phyloP scores from a whole-genome alignment of 1,139 yeast species.

The Suhomyces coccinellae region DNA sequence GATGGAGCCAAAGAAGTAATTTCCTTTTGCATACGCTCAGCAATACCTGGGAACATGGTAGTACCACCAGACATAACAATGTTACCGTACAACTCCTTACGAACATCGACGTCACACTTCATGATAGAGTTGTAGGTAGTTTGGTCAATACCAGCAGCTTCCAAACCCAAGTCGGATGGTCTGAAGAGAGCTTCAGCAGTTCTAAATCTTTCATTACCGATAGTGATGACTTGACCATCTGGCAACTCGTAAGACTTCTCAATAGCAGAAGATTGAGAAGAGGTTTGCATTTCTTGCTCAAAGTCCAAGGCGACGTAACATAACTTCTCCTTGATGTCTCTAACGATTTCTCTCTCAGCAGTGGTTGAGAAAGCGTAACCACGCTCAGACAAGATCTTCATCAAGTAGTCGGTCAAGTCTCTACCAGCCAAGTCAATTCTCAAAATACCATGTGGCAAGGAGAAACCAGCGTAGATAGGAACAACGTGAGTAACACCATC shows the following conservation, averaged over 20 bases:
- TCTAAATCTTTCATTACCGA: constrained; percentile 99
- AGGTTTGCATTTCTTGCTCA: constrained; percentile 98
- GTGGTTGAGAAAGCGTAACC: constrained; percentile 98
- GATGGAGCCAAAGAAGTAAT: constrained; percentile 99
- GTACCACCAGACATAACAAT: constrained; percentile 99
- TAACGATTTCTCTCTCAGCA: constrained; percentile 99
- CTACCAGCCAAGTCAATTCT: constrained; percentile 99
- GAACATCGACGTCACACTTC: constrained; percentile 99
- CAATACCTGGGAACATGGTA: constrained; percentile 99
- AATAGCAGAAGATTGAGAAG: constrained; percentile 96
- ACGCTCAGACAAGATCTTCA: constrained; percentile 98
- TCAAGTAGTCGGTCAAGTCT: constrained; percentile 97
- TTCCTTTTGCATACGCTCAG: constrained; percentile 99
- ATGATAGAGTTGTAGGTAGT: constrained; percentile 98
- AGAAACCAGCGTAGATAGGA: constrained; percentile 99
- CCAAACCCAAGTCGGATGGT: constrained; percentile 96
- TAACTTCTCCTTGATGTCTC: constrained; percentile 98
- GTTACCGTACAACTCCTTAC: constrained; percentile 98
- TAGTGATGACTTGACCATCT: constrained; percentile 99
- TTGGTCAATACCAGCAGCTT: constrained; percentile 99
- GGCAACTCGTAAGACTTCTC: constrained; percentile 99
- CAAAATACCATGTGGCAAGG: constrained; percentile 97
- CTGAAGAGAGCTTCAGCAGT: constrained; percentile 99
- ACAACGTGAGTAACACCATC: constrained; percentile 99
- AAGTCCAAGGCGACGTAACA: constrained; percentile 97